These are phyloP conservation scores for Lagenidium giganteum DNA, from an alignment of 352 stramenopile species.

Conservation along the genomic window DNA sequence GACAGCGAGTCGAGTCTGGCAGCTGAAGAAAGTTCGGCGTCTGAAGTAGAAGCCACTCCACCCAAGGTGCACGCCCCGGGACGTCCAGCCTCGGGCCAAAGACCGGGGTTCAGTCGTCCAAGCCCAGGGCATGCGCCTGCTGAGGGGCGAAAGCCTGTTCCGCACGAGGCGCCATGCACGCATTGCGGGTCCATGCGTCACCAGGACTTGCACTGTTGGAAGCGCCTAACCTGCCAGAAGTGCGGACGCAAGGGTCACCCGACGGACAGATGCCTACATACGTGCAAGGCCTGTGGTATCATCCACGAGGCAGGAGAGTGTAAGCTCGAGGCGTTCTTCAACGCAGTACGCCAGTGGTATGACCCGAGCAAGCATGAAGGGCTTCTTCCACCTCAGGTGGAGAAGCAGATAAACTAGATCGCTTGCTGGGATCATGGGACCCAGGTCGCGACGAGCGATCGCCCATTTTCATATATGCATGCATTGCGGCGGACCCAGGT, in stretches of 20 bases:
- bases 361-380: not conserved
- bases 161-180: not conserved
- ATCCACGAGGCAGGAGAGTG: slow-evolving; percentile 1
- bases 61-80: no score
- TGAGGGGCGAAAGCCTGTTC: no score
- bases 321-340: not conserved
- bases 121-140: no score
- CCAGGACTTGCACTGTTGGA: not conserved
- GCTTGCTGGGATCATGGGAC: slow-evolving; percentile 1
- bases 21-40: no score
- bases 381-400: not conserved
- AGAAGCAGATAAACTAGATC: slow-evolving; percentile 9
- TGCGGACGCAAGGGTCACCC: not conserved
- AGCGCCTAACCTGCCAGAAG: not conserved
- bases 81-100: no score
- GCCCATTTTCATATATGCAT: no score
- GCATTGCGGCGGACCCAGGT: no score
- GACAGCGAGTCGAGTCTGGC: no score
- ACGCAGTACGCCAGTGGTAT: slow-evolving; percentile 1
- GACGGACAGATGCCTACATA: not conserved
- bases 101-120: no score
- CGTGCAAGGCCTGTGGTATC: slow-evolving; percentile 1
- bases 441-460: slow-evolving; percentile 5
- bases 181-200: slow-evolving; percentile 7
- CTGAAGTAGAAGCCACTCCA: no score